These are phyloP conservation scores for Crotalaria pallida DNA, from an alignment of 306 rosid genomes.

Conservation along the genomic window DNA sequence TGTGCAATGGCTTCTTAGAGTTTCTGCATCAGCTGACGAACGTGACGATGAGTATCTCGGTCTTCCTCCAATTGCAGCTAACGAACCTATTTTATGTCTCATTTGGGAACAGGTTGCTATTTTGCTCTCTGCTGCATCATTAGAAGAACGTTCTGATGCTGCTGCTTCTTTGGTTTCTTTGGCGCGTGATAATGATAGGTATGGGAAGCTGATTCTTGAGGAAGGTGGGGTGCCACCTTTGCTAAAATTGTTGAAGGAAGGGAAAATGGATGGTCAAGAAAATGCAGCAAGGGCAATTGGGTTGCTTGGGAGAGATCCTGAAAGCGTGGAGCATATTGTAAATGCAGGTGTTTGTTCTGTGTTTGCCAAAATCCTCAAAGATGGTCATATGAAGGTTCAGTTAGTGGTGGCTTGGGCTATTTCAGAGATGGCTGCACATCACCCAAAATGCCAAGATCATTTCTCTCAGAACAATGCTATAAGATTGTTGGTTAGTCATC, in stretches of 20 bases:
- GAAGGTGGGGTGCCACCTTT: conserved; percentile 56
- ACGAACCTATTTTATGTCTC: conserved; percentile 49
- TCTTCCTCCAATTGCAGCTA: no score
- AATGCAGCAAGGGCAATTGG: conserved; percentile 50
- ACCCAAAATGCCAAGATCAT: conserved; percentile 57
- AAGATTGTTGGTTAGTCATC: conserved; percentile 54
- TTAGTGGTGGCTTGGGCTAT: conserved; percentile 55
- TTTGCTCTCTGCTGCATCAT: conserved; percentile 29
- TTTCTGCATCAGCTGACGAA: conserved; percentile 40
- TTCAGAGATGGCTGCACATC: conserved; percentile 39
- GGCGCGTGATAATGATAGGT: conserved; percentile 52
- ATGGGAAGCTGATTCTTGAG: conserved; percentile 47
- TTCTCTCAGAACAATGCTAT: conserved; percentile 59
- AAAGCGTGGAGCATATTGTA: conserved; percentile 55
- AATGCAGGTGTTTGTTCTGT: conserved; percentile 45
- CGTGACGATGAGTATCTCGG: conserved; percentile 47
- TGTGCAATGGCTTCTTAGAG: conserved; percentile 59
- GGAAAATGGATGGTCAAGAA: conserved; percentile 48
- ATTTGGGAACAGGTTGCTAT: conserved; percentile 57
- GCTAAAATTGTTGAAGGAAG: conserved; percentile 49
- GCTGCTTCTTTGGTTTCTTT: conserved; percentile 51
- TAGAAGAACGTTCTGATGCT: conserved; percentile 49
- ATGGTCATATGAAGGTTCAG: conserved; percentile 58
- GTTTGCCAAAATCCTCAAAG: conserved; percentile 59
- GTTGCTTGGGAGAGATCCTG: conserved; percentile 47